Conservation (phyloP, 2,329 filamentous ascomycete species). For the Hypoxylon sp. region DNA sequence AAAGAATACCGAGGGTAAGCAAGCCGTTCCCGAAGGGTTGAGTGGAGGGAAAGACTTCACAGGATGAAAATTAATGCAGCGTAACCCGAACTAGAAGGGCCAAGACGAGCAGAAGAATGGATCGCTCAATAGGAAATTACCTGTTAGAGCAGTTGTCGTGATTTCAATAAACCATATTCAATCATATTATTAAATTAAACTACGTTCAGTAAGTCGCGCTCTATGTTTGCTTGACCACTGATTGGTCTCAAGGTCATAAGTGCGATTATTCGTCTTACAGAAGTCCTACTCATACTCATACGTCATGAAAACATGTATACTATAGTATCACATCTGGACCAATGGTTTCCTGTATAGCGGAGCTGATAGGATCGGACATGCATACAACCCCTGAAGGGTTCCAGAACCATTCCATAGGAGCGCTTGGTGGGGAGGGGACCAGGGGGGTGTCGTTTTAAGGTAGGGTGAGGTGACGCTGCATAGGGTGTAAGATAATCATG, state of each 20-base stretch:
- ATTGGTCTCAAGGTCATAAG: neutral
- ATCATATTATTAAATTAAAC: neutral
- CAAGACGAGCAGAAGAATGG: neutral
- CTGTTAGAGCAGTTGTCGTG: neutral
- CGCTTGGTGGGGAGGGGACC: neutral
- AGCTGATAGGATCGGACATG: neutral
- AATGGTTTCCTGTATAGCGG: neutral
- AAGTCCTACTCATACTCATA: neutral
- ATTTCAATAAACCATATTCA: neutral
- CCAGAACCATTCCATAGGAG: neutral
- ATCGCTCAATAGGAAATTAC: neutral
- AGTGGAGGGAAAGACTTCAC: neutral
- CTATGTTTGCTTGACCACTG: neutral
- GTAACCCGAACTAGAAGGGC: neutral
- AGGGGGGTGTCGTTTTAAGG: neutral
- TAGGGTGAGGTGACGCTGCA: neutral
- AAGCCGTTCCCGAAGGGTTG: neutral
- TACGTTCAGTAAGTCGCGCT: neutral
- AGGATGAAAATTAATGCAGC: neutral
- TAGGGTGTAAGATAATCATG: constrained; percentile 6
- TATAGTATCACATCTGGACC: neutral
- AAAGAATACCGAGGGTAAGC: neutral
- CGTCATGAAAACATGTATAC: neutral
- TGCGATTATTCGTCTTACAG: neutral
- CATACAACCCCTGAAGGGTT: neutral